These are phyloP conservation scores for Magnusiomyces tetraspermus DNA, from an alignment of 1,139 yeast genomes.

Conservation along the genomic window DNA sequence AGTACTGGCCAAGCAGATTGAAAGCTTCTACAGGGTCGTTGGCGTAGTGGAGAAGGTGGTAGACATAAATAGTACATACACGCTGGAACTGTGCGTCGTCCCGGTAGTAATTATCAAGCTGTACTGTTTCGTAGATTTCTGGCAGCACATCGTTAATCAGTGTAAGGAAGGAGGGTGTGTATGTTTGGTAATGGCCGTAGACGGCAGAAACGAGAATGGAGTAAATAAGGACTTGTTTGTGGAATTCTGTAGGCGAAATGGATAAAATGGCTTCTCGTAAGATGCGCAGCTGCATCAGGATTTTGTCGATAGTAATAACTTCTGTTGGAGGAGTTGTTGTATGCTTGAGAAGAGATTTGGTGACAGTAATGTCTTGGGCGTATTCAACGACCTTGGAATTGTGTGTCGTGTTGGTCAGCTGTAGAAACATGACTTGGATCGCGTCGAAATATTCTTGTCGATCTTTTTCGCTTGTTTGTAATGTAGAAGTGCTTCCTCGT, in stretches of 20 bases:
- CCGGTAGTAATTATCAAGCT: conserved; percentile 4
- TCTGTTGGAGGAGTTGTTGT: not conserved
- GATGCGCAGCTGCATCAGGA: conserved; percentile 4
- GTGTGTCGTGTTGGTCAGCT: not conserved
- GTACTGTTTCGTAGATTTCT: conserved; percentile 13
- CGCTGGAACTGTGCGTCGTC: conserved; percentile 7
- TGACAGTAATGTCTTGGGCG: conserved; percentile 3
- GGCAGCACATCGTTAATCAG: conserved; percentile 15
- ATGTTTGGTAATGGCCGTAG: conserved; percentile 19
- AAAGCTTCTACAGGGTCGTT: conserved; percentile 16
- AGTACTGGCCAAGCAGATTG: conserved; percentile 16
- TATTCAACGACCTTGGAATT: not conserved
- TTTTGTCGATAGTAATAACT: not conserved
- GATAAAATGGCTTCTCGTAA: conserved; percentile 5
- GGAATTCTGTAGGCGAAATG: conserved; percentile 1
- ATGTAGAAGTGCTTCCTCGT: not conserved
- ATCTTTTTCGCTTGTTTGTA: conserved; percentile 3
- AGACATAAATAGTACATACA: conserved; percentile 16
- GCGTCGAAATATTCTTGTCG: not conserved
- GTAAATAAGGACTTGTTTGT: conserved; percentile 15
- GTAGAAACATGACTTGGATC: not conserved
- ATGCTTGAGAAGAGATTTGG: not conserved
- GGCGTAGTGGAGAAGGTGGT: conserved; percentile 19
- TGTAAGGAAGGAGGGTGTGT: conserved; percentile 12
- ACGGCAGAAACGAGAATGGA: conserved; percentile 18